phyloP scores from a whole-genome alignment of 345 rosid genomes.

The Melaleuca alternifolia region DNA sequence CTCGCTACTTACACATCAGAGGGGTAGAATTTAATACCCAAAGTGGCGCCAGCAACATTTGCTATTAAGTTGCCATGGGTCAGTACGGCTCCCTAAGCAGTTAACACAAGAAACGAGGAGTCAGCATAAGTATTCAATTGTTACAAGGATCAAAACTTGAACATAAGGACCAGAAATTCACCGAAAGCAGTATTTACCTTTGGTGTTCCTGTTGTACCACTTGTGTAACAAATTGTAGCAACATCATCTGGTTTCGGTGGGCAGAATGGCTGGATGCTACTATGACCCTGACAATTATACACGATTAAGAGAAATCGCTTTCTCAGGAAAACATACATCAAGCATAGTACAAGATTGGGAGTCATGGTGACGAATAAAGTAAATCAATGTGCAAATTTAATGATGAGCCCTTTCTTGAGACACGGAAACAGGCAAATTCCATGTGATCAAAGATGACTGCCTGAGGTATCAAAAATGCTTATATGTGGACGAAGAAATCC shows the following conservation, averaged over 20 bases:
- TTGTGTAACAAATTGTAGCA: slow-evolving; percentile 87
- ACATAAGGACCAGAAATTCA: not conserved
- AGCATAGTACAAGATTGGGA: not conserved
- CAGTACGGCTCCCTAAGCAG: slow-evolving; percentile 72
- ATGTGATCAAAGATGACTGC: not conserved
- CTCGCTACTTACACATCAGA: slow-evolving; percentile 71
- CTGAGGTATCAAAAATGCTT: not conserved
- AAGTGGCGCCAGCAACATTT: slow-evolving; percentile 63
- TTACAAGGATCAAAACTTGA: slow-evolving; percentile 1
- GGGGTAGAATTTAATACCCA: slow-evolving; percentile 39
- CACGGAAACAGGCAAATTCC: not conserved
- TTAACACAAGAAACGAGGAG: not conserved
- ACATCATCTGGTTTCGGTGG: slow-evolving; percentile 55
- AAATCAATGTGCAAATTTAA: not conserved
- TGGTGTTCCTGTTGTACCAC: slow-evolving; percentile 98
- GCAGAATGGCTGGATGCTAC: slow-evolving; percentile 45
- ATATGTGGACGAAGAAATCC: not conserved
- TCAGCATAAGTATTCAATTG: not conserved
- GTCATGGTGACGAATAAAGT: not conserved
- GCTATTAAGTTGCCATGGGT: slow-evolving; percentile 83
- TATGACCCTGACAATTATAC: slow-evolving; percentile 37
- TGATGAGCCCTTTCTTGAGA: not conserved
- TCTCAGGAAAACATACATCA: not conserved
- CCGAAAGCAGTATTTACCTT: slow-evolving; percentile 41
- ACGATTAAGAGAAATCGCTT: not conserved